Evolutionary conservation across 2,329 filamentous ascomycete species (phyloP).

Genomic region (Nemania serpens): DNA sequence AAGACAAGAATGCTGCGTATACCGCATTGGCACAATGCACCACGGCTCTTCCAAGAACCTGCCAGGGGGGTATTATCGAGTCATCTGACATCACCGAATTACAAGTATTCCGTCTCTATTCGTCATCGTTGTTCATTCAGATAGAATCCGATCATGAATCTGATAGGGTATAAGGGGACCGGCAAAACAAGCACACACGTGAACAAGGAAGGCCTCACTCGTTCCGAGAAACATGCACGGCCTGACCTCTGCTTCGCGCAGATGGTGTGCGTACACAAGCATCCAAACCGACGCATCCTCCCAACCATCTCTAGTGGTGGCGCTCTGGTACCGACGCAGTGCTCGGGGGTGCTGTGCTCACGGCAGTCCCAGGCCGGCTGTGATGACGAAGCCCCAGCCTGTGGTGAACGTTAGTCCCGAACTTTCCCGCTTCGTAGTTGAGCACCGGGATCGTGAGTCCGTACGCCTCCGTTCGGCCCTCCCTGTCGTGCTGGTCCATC

Average conservation of each 20-base stretch:
- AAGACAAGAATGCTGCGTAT: conserved; percentile 2
- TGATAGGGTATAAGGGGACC: conserved; percentile 14
- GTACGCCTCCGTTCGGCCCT: conserved; percentile 81
- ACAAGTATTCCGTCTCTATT: conserved; percentile 7
- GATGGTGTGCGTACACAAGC: background rate
- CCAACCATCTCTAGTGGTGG: conserved; percentile 25
- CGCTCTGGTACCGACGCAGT: conserved; percentile 34
- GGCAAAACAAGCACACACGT: conserved; percentile 1
- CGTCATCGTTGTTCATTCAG: background rate
- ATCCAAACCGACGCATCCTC: conserved; percentile 1
- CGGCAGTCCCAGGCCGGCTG: conserved; percentile 37
- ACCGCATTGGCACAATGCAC: background rate
- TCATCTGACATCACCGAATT: conserved; percentile 1
- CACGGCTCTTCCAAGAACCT: background rate
- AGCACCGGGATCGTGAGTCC: conserved; percentile 83
- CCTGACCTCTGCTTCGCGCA: background rate
- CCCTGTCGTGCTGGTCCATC: conserved; percentile 78
- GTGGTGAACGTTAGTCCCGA: conserved; percentile 32
- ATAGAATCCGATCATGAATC: background rate
- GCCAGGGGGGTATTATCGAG: conserved; percentile 10
- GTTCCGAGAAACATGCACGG: background rate
- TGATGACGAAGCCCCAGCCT: conserved; percentile 33
- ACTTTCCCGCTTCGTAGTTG: conserved; percentile 39
- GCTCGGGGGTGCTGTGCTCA: conserved; percentile 32
- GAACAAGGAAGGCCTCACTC: background rate